Evolutionary conservation across 148 eudicot species (phyloP), one percentile per base, ranked within the genome.

Genomic region (Hydrangea macrophylla): DNA sequence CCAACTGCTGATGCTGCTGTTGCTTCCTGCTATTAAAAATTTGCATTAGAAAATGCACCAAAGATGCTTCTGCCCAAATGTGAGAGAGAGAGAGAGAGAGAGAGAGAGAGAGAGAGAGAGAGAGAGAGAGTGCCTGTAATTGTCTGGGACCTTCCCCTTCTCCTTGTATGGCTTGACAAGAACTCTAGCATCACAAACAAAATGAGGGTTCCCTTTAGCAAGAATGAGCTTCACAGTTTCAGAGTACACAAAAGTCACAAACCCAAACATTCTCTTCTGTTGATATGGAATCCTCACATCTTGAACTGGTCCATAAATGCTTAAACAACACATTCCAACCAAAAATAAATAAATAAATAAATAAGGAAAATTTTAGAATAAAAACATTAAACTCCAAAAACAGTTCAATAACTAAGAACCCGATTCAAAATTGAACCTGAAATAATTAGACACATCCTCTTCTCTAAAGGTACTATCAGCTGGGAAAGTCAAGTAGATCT

Each of bases 251-350:
- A 80, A 77, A 0, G 84, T 75, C 20, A 80, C 81, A 76, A 80
- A 80, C 53, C 84, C 84, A 73, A 76, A 80, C 83, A 80, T 80
- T 11, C 83, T 69, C 72, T 76, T 69, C 69, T 75, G 80, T 57
- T 76, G 80, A 53, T 55, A 60, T 4, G 84, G 84, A 55, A 80
- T 76, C 60, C 84, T 73, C 65, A 80, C 84, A 66, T 77, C 75
- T 66, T 80, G 72, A 36, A 80, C 84, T 11, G 80, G 84, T 6
- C 84, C 81, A 62, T 61, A 81, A 11, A 42, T 78, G 55, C 75
- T 60, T 58, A 51, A 69, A 55, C 60, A 74, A 6, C 18, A 1
- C 13, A 57, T 57, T 23, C n/a, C n/a, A n/a, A n/a, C n/a, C n/a
- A n/a, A n/a, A n/a, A n/a, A n/a, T n/a, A n/a, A n/a, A n/a, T n/a